phyloP scores from a whole-genome alignment of 192 early-diverging fungal genomes.

The Backusella sp. region DNA sequence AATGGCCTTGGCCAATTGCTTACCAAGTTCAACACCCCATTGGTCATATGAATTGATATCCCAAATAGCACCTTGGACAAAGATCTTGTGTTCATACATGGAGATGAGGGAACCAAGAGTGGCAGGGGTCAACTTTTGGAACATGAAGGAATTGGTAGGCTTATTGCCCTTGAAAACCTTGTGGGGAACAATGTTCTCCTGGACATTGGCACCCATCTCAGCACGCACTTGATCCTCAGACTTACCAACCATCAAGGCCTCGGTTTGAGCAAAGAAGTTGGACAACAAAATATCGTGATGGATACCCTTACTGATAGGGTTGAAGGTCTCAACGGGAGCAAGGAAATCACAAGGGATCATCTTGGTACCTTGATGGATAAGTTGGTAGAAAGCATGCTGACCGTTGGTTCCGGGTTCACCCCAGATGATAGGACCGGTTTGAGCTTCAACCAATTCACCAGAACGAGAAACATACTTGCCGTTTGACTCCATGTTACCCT shows the following conservation, averaged over 20 bases:
- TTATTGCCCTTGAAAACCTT: conserved; percentile 98
- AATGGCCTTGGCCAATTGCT: conserved; percentile 97
- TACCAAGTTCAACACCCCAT: conserved; percentile 96
- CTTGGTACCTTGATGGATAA: conserved; percentile 99
- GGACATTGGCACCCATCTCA: conserved; percentile 73
- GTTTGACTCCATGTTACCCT: conserved; percentile 99
- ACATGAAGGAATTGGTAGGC: conserved; percentile 95
- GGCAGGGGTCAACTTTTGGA: conserved; percentile 88
- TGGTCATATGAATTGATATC: conserved; percentile 98
- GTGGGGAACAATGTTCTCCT: conserved; percentile 77
- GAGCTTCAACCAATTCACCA: conserved; percentile 76
- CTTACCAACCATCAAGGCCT: conserved; percentile 97
- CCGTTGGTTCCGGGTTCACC: conserved; percentile 99
- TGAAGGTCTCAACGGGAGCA: conserved; percentile 90
- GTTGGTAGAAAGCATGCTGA: conserved; percentile 99
- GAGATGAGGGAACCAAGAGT: conserved; percentile 93
- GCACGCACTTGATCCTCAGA: conserved; percentile 70
- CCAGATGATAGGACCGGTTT: conserved; percentile 97
- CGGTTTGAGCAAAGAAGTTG: conserved; percentile 99
- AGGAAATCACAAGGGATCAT: conserved; percentile 95
- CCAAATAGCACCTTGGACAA: conserved; percentile 98
- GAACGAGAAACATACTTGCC: conserved; percentile 92
- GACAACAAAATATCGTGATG: conserved; percentile 98
- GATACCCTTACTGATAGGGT: conserved; percentile 79
- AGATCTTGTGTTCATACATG: conserved; percentile 99